These are phyloP conservation scores for Kazachstania sp. DNA, from an alignment of 1,139 yeast genomes.

Conservation along the genomic window DNA sequence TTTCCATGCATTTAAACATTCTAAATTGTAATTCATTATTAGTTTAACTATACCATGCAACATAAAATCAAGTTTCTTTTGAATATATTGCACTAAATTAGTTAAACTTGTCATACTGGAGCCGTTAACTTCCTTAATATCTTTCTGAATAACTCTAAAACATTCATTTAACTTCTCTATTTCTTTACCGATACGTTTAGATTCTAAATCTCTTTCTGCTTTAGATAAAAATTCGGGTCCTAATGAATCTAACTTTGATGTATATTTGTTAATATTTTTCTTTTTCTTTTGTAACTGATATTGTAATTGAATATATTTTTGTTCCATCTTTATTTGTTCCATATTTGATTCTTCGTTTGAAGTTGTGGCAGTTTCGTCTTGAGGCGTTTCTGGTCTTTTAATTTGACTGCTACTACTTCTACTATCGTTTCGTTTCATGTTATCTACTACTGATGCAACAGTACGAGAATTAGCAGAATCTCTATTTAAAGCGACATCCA, in stretches of 20 bases:
- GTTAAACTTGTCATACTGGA: conserved; percentile 25
- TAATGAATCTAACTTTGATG: conserved; percentile 12
- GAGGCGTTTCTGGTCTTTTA: not conserved
- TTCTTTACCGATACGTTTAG: conserved; percentile 28
- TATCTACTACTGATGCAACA: conserved; percentile 7
- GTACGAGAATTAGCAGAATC: conserved; percentile 10
- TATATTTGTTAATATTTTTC: conserved; percentile 10
- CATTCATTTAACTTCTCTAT: conserved; percentile 33
- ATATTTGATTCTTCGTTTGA: not conserved
- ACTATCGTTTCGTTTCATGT: conserved; percentile 3
- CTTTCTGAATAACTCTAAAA: conserved; percentile 30
- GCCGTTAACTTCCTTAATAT: conserved; percentile 30
- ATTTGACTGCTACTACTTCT: not conserved
- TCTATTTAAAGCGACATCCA: conserved; percentile 27
- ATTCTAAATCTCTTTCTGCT: conserved; percentile 29
- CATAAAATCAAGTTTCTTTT: conserved; percentile 23
- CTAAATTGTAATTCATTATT: conserved; percentile 24
- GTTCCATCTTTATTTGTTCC: not conserved
- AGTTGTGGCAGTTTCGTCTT: not conserved
- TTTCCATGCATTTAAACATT: conserved; percentile 34
- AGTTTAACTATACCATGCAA: conserved; percentile 26
- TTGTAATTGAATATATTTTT: conserved; percentile 8
- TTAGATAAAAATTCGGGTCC: conserved; percentile 29
- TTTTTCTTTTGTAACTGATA: conserved; percentile 10
- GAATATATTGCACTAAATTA: conserved; percentile 19